A percentile compares a stretch with the other conserved stretches of the same genome.
These are phyloP conservation scores for Hygrophoropsis aurantiaca DNA, from an alignment of 768 basidiomycete species.

Conservation along the genomic window DNA sequence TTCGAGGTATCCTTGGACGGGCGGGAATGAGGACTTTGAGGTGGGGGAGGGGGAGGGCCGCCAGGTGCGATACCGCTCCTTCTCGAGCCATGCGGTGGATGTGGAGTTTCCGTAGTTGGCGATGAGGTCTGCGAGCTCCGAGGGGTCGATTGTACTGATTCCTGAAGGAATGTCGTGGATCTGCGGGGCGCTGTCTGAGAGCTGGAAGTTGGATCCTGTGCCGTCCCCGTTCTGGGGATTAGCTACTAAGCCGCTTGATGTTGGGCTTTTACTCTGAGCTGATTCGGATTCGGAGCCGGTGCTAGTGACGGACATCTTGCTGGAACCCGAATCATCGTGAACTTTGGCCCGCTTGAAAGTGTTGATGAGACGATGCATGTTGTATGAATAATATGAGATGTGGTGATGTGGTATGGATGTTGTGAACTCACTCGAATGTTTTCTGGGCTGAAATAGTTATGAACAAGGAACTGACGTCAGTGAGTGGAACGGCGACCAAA, in stretches of 20 bases:
- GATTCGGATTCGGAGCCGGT: not conserved
- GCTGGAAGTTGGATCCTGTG: not conserved
- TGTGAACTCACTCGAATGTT: no score
- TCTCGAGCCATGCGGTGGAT: conserved; percentile 71
- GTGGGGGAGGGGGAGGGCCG: conserved; percentile 23
- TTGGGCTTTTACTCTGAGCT: not conserved
- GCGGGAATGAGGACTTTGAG: conserved; percentile 38
- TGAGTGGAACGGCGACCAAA: no score
- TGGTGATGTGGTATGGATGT: no score
- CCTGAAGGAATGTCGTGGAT: conserved; percentile 1
- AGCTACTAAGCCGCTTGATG: no score
- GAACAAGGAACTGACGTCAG: no score
- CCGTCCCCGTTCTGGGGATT: no score
- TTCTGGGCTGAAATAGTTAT: no score
- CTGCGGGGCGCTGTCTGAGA: not conserved
- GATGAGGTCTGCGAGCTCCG: conserved; percentile 49
- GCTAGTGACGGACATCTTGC: not conserved
- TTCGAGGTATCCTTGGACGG: conserved; percentile 62
- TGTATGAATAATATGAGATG: not conserved
- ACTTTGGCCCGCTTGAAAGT: not conserved
- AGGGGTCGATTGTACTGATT: conserved; percentile 5
- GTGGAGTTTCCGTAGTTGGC: conserved; percentile 67
- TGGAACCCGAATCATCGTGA: not conserved
- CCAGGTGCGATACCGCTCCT: conserved; percentile 53
- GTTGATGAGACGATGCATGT: not conserved